Conservation (phyloP, 805 yeast genomes). For the Starmerella ratchasimensis region DNA sequence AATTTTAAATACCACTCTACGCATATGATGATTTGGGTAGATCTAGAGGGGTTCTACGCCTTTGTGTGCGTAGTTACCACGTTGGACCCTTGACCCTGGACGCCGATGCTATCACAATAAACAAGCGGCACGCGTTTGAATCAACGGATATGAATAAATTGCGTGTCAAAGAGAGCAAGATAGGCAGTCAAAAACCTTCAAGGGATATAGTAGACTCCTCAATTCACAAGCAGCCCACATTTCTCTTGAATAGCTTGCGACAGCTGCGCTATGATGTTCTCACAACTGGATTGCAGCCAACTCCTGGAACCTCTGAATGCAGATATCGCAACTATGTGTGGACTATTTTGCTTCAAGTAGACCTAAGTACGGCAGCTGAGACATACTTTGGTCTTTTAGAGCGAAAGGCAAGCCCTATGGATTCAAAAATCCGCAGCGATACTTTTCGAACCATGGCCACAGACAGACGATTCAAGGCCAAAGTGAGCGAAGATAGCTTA, state of each 20-base stretch:
- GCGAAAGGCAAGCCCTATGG: conserved; percentile 45
- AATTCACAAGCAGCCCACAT: conserved; percentile 27
- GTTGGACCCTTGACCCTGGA: neutral
- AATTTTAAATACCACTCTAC: too few relatives aligned
- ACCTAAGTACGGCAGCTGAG: conserved; percentile 41
- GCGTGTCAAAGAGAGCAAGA: conserved; percentile 7
- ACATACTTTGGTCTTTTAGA: conserved; percentile 41
- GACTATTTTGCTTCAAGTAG: conserved; percentile 50
- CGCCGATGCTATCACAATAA: neutral
- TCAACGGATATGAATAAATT: conserved; percentile 5
- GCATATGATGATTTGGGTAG: too few relatives aligned
- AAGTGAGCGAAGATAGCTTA: conserved; percentile 56
- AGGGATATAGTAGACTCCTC: conserved; percentile 40
- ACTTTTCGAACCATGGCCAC: conserved; percentile 75
- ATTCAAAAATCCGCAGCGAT: conserved; percentile 65
- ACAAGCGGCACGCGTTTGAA: too few relatives aligned
- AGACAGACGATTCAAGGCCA: conserved; percentile 47
- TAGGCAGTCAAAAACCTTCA: neutral
- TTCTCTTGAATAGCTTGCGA: conserved; percentile 37
- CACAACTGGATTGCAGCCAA: conserved; percentile 32
- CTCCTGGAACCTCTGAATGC: conserved; percentile 30
- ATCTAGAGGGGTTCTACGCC: too few relatives aligned
- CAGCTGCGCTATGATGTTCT: conserved; percentile 41
- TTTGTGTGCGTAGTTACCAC: too few relatives aligned
- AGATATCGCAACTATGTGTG: conserved; percentile 66